A percentile compares a stretch with the other conserved stretches of the same genome.
These are phyloP conservation scores for Chaetomium globosum DNA, from an alignment of 2,329 filamentous ascomycete genomes.

Conservation along the genomic window DNA sequence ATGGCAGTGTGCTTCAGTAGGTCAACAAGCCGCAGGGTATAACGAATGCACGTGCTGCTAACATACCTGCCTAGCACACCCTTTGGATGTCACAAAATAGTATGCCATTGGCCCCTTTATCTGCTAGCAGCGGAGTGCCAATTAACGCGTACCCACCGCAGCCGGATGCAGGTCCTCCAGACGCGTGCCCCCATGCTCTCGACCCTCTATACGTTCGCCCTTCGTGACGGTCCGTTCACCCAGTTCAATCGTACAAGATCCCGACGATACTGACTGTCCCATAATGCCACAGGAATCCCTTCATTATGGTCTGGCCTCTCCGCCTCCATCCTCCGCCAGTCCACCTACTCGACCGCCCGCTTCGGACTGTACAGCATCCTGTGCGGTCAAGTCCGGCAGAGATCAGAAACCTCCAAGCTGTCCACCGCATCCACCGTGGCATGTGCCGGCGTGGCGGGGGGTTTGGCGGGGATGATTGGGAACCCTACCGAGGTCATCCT, in stretches of 20 bases:
- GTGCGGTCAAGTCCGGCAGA: constrained; percentile 27
- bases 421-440: constrained; percentile 29
- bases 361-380: constrained; percentile 33
- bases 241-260: not conserved
- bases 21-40: constrained; percentile 11
- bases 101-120: constrained; percentile 12
- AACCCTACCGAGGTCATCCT: constrained; percentile 32
- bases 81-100: constrained; percentile 35
- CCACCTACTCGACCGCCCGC: constrained; percentile 36
- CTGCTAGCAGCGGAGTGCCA: not conserved
- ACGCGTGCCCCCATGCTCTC: constrained; percentile 33
- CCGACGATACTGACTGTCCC: not conserved
- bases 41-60: constrained; percentile 3
- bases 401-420: constrained; percentile 22
- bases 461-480: constrained; percentile 34
- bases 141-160: constrained; percentile 14
- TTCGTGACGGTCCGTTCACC: constrained; percentile 29
- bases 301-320: constrained; percentile 35
- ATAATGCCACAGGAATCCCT: constrained; percentile 20
- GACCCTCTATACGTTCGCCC: constrained; percentile 31
- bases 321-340: constrained; percentile 34
- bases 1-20: constrained; percentile 37
- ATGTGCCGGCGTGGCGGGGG: constrained; percentile 32
- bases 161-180: constrained; percentile 36
- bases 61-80: constrained; percentile 29